Conservation (phyloP, 1,139 yeast species). For the Candida pseudocylindracea region DNA sequence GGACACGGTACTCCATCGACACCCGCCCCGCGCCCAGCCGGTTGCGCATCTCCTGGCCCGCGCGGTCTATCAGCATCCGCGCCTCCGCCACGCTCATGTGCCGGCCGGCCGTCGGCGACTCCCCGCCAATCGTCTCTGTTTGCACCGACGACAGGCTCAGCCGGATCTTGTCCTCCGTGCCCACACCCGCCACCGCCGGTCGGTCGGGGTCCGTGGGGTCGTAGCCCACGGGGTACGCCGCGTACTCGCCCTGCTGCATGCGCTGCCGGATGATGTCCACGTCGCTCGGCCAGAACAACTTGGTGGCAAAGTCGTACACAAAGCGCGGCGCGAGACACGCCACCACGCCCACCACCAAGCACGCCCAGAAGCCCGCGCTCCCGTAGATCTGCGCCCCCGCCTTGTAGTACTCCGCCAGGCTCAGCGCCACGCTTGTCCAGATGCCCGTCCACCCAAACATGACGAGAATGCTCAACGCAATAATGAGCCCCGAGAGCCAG, state of each 20-base stretch:
- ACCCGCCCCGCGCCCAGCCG: too few species aligned
- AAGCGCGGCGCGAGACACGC: constrained; percentile 65
- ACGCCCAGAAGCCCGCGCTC: constrained; percentile 60
- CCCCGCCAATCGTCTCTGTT: too few species aligned
- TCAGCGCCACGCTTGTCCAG: constrained; percentile 39
- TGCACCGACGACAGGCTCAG: too few species aligned
- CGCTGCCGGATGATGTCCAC: constrained; percentile 75
- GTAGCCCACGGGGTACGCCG: constrained; percentile 29
- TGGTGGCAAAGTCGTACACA: constrained; percentile 36
- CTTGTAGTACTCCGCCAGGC: constrained; percentile 49
- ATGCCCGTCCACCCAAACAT: constrained; percentile 80
- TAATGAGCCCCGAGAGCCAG: constrained; percentile 51
- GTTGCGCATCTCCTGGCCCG: too few species aligned
- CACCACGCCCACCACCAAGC: constrained; percentile 45
- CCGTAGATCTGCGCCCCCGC: constrained; percentile 48
- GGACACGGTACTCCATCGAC: too few species aligned
- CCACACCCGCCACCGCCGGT: constrained; percentile 7
- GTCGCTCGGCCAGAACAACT: constrained; percentile 50
- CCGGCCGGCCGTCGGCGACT: too few species aligned
- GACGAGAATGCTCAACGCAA: constrained; percentile 38
- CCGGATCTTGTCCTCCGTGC: too few species aligned
- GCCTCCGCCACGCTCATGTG: too few species aligned
- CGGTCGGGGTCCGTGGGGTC: constrained; percentile 42
- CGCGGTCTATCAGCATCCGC: too few species aligned
- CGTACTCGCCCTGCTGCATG: constrained; percentile 34